phyloP scores from a whole-genome alignment of 257 asterid genomes.

The Solanum etuberosum region DNA sequence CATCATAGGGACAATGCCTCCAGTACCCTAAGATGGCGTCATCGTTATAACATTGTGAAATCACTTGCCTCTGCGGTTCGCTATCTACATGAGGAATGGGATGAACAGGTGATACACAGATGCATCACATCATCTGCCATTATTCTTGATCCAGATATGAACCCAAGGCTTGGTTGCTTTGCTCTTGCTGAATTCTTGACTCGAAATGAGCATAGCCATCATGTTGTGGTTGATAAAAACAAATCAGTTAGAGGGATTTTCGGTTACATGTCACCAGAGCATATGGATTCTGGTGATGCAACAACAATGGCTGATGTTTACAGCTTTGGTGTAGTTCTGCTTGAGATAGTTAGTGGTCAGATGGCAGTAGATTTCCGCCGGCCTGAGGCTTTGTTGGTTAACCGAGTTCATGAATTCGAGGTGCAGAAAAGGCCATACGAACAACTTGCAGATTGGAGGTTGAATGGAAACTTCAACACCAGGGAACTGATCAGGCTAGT shows the following conservation, averaged over 20 bases:
- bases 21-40: constrained; percentile 33
- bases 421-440: constrained; percentile 27
- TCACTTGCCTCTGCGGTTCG: constrained; percentile 81
- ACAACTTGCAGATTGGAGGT: constrained; percentile 57
- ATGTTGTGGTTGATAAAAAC: constrained; percentile 42
- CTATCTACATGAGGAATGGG: constrained; percentile 97
- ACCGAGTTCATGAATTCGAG: constrained; percentile 43
- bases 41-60: constrained; percentile 56
- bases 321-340: constrained; percentile 81
- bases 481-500: constrained; percentile 58
- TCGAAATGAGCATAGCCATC: constrained; percentile 61
- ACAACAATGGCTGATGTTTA: constrained; percentile 80
- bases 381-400: constrained; percentile 47
- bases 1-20: neutral
- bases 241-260: constrained; percentile 66
- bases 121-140: constrained; percentile 85
- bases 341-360: constrained; percentile 69
- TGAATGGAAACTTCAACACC: constrained; percentile 46
- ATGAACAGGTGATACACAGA: constrained; percentile 88
- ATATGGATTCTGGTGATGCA: constrained; percentile 68
- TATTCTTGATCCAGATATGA: constrained; percentile 58
- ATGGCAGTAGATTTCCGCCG: constrained; percentile 73
- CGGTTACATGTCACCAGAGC: constrained; percentile 83
- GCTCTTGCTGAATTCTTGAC: constrained; percentile 84
- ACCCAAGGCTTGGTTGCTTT: constrained; percentile 81